phyloP scores from a whole-genome alignment of 192 early-diverging fungal genomes.

The Radiomyces spectabilis region DNA sequence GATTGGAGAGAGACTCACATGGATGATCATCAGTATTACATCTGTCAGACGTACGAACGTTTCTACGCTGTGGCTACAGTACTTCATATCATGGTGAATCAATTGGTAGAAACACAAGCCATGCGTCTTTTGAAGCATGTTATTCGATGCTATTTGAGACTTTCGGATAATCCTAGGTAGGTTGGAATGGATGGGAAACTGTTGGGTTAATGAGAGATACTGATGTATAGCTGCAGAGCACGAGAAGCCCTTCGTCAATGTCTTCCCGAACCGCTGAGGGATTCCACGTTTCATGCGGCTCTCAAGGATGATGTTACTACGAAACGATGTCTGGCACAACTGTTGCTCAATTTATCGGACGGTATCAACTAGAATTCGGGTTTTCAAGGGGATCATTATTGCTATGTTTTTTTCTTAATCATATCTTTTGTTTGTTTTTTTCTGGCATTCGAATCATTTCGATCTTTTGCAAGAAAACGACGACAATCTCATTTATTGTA shows the following conservation, averaged over 20 bases:
- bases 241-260: conserved; percentile 88
- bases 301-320: conserved; percentile 89
- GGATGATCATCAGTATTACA: conserved; percentile 67
- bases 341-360: conserved; percentile 53
- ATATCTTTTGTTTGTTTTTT: no score
- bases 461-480: no score
- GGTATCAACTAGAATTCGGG: conserved; percentile 18
- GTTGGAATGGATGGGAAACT: no score
- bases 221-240: conserved; percentile 44
- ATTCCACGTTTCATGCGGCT: conserved; percentile 76
- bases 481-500: no score
- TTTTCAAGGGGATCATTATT: no score
- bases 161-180: conserved; percentile 83
- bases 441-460: no score
- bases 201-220: no score
- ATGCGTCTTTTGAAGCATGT: conserved; percentile 90
- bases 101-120: conserved; percentile 80
- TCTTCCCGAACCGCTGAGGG: conserved; percentile 80
- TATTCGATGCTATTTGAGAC: conserved; percentile 83
- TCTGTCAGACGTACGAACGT: conserved; percentile 86
- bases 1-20: no score
- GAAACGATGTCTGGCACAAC: conserved; percentile 72
- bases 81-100: conserved; percentile 87
- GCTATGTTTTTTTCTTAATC: no score
- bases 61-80: conserved; percentile 93